A percentile compares a stretch with the other conserved stretches of the same genome.
phyloP scores from a whole-genome alignment of 345 rosid species.

The Syzygium aromaticum region DNA sequence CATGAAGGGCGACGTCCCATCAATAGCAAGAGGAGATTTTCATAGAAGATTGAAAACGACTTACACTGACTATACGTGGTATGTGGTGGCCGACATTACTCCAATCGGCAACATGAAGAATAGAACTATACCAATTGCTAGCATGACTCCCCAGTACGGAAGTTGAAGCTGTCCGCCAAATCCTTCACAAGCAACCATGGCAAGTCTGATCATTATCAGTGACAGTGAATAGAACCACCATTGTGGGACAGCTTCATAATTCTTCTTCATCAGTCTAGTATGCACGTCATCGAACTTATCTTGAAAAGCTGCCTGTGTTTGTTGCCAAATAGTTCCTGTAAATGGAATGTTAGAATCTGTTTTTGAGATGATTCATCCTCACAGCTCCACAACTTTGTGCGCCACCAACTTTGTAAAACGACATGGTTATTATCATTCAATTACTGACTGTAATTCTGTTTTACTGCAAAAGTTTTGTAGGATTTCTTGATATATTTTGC shows the following conservation, averaged over 20 bases:
- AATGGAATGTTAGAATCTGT: neutral
- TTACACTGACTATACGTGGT: conserved; percentile 16
- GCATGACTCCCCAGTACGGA: conserved; percentile 50
- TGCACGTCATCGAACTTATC: conserved; percentile 48
- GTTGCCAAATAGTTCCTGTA: conserved; percentile 33
- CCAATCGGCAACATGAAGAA: conserved; percentile 42
- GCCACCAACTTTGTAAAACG: neutral
- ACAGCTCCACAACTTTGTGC: neutral
- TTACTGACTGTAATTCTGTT: neutral
- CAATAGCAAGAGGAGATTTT: neutral
- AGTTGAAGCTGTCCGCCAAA: conserved; percentile 39
- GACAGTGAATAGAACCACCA: conserved; percentile 39
- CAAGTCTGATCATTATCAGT: conserved; percentile 14
- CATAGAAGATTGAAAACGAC: neutral
- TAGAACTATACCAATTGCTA: conserved; percentile 28
- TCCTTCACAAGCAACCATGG: conserved; percentile 37
- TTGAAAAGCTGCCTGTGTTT: conserved; percentile 18
- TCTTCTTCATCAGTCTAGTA: conserved; percentile 65
- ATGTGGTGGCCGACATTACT: conserved; percentile 50
- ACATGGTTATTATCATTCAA: neutral
- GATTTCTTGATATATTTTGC: neutral
- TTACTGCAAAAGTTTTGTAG: neutral
- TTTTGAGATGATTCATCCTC: neutral
- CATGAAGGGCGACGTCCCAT: neutral
- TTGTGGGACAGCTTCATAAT: conserved; percentile 31